Evolutionary conservation across 2,329 filamentous ascomycete genomes (phyloP), one percentile per base, ranked within the genome.

Genomic region (Penicillium sp.): DNA sequence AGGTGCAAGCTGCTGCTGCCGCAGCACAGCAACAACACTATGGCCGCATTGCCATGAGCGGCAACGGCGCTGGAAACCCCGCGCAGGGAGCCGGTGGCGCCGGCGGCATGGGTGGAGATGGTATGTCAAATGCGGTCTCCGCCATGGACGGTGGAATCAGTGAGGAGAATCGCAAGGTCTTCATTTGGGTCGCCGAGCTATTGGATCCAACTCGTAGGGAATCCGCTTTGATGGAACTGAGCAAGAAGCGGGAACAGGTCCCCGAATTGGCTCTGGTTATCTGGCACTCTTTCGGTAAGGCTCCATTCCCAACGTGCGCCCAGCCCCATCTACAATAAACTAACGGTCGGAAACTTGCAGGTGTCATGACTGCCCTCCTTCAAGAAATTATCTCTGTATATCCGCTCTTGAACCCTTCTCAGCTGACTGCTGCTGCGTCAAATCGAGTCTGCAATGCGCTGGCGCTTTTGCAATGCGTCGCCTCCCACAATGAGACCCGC

Each of bases 311-410:
- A 54, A 43, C 42, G 47, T 67, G 64, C 59, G 61, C 58, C 39
- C 42, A 53, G 21, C 50, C 36, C 49, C 58, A 48, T 47, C 59
- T 58, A 60, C 48, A 53, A 55, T 49, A 54, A 54, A 64, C 61
- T 64, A 63, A 66, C 58, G 53, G 45, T 71, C 61, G 69, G 60
- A 51, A 55, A 61, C 59, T 58, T 64, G 25, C 65, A 96, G 92
- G 93, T 70, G 94, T 99, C 71, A 99, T 99, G 94, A 97, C 94
- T 45, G 96, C 92, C 54, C 82, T 99, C 25, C 84, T 97, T 35
- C 93, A 97, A 76, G 94, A 99, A 79, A 99, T 99, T 73, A 99
- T 99, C 72, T 97, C 93, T 12, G 94, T 99, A 55, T 99, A 99
- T 74, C 96, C 92, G 29, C 85, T 99, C 5, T 85, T 99, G 68